Evolutionary conservation across 495 filamentous ascomycete genomes (phyloP).

Genomic region (Pyrenula massariospora): DNA sequence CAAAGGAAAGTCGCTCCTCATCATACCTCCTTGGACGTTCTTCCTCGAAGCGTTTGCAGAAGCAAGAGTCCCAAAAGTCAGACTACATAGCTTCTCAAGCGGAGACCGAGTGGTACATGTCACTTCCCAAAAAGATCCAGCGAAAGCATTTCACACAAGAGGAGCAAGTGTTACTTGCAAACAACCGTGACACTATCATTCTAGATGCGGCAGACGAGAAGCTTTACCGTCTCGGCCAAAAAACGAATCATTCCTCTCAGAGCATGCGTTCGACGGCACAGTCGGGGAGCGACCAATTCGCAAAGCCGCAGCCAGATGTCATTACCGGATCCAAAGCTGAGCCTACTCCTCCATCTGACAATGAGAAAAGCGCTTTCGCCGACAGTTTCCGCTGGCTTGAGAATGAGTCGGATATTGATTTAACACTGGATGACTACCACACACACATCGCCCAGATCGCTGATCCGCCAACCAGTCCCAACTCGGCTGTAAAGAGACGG

Average conservation of each 20-base stretch:
- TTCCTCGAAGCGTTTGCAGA: constrained; percentile 23
- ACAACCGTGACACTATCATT: constrained; percentile 45
- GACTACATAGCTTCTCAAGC: constrained; percentile 30
- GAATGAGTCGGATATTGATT: constrained; percentile 62
- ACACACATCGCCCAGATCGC: constrained; percentile 24
- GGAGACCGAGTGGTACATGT: constrained; percentile 62
- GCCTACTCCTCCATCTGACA: constrained; percentile 14
- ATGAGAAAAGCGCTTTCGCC: constrained; percentile 40
- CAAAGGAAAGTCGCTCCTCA: constrained; percentile 29
- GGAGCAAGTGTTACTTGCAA: constrained; percentile 54
- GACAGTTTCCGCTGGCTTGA: constrained; percentile 74
- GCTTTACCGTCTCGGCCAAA: constrained; percentile 34
- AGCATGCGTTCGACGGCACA: constrained; percentile 12
- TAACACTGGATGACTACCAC: constrained; percentile 49
- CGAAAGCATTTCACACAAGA: constrained; percentile 60
- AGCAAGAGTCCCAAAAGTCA: constrained; percentile 25
- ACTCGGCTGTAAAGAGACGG: constrained; percentile 10
- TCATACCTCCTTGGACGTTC: constrained; percentile 16
- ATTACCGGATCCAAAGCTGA: constrained; percentile 15
- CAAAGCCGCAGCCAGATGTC: neutral
- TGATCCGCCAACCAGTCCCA: constrained; percentile 7
- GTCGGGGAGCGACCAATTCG: constrained; percentile 1
- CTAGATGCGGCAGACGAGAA: constrained; percentile 63
- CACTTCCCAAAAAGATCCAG: constrained; percentile 59
- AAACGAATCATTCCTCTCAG: constrained; percentile 14